Base-by-base conservation (phyloP, 768 basidiomycete species). In the Podaxis sp. region DNA sequence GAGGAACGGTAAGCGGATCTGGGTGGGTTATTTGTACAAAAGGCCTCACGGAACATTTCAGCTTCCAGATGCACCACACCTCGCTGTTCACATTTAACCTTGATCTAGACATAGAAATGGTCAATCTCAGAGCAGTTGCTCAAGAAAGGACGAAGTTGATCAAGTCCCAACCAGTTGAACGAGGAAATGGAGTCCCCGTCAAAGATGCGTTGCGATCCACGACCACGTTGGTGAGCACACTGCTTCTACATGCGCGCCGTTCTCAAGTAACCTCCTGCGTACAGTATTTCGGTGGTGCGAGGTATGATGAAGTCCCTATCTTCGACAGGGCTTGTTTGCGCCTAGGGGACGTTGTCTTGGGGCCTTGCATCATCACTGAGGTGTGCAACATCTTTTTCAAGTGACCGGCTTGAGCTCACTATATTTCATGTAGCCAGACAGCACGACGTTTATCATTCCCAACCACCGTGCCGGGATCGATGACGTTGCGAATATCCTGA, bases 361-460 rank as follows among this genome's bases (percentile, higher is more conserved):
- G 72, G 2, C 72, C 72, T 8, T 70, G 69, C 5, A 70, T 73
- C 55, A 66, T 73, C 47, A 68, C 64, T 4, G 72, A 73, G 65
- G 71, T 70, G 22, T 22, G 54, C 38, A 4, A 24, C 9, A 8
- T 49, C 17, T 55, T 5, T 38, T 22, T 19, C 37, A 11, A 17
- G 11, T 22, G 22, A 29, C 11, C 22, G 9, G 3, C 47, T 52
- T 19, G 9, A 36, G 52, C 37, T 22, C 19, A 19, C 29, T 19
- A 11, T 4, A 49, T 50, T 11, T 9, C 5, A 19, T 36, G 3
- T n/a, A 71, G 68, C 62, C 66, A 37, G 71, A 72, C 58, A 70
- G 69, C 4, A 73, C 68, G 50, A 72, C 70, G 11, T 65, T 72
- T 22, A 61, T 73, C 12, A 64, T 65, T 49, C 72, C 72, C 25